Conservation (phyloP, 2,329 filamentous ascomycete species). For the Dichotomopilus funicola region DNA sequence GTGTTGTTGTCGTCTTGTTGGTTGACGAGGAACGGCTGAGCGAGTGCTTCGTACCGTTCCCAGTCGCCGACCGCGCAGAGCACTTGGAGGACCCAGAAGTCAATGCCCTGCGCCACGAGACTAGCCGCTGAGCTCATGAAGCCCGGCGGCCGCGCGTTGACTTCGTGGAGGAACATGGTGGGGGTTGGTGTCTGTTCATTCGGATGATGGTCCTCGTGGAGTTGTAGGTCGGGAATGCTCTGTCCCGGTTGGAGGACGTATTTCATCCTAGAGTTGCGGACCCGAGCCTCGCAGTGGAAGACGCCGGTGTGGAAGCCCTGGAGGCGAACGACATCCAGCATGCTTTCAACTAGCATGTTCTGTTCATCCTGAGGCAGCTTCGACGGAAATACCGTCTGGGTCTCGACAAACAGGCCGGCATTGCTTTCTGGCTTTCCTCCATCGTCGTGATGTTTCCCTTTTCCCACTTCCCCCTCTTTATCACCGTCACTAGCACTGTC, state of each 20-base stretch:
- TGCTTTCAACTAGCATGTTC: conserved; percentile 15
- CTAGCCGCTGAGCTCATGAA: conserved; percentile 22
- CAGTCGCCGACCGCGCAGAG: conserved; percentile 20
- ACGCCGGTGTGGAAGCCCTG: conserved; percentile 26
- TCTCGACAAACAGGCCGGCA: conserved; percentile 15
- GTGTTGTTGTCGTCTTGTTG: no score
- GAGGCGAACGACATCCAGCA: conserved; percentile 20
- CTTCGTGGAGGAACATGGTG: conserved; percentile 25
- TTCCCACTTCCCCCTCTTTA: background rate
- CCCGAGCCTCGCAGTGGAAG: conserved; percentile 28
- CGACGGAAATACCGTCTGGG: conserved; percentile 23
- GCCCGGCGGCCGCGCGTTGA: conserved; percentile 28
- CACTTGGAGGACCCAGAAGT: conserved; percentile 27
- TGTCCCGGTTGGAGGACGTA: conserved; percentile 19
- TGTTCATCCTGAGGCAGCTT: conserved; percentile 21
- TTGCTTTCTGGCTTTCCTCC: background rate
- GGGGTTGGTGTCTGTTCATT: background rate
- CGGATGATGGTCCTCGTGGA: conserved; percentile 1
- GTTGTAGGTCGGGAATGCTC: conserved; percentile 18
- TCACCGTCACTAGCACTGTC: no score
- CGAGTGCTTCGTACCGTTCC: conserved; percentile 17
- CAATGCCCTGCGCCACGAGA: conserved; percentile 26
- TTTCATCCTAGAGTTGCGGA: conserved; percentile 21
- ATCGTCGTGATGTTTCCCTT: conserved; percentile 19
- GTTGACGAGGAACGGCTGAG: conserved; percentile 17